A percentile compares a stretch with the other conserved stretches of the same genome.
These are phyloP conservation scores for Beauveria pseudobassiana DNA, from an alignment of 2,329 filamentous ascomycete genomes.

Conservation along the genomic window DNA sequence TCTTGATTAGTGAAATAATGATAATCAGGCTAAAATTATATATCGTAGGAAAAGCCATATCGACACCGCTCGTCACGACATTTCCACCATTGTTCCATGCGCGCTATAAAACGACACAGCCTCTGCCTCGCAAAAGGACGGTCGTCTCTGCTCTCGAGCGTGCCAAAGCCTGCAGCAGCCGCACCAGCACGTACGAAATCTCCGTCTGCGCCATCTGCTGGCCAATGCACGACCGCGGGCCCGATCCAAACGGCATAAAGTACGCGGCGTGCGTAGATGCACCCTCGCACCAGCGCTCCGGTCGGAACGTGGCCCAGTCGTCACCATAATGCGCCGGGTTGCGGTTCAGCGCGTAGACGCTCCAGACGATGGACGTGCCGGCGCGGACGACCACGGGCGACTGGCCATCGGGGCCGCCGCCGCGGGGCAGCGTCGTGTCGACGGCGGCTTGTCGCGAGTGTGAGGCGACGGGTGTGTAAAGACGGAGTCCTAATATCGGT, in stretches of 20 bases:
- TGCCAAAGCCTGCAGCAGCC: neutral
- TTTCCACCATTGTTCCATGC: neutral
- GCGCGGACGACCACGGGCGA: constrained; percentile 42
- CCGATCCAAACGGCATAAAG: constrained; percentile 10
- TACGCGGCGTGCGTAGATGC: neutral
- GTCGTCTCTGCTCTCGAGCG: neutral
- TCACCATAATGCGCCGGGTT: constrained; percentile 4
- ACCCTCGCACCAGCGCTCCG: constrained; percentile 3
- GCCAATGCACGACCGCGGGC: constrained; percentile 9
- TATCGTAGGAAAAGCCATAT: too few species aligned
- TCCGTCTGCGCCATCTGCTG: constrained; percentile 9
- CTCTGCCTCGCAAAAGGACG: constrained; percentile 6
- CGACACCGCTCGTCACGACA: neutral
- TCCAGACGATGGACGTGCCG: constrained; percentile 31
- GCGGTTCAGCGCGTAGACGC: constrained; percentile 9
- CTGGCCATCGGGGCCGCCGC: constrained; percentile 41
- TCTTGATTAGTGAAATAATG: too few species aligned
- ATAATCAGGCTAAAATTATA: too few species aligned
- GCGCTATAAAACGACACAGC: constrained; percentile 7
- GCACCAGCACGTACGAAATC: constrained; percentile 6
- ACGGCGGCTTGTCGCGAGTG: constrained; percentile 31
- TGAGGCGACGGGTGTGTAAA: constrained; percentile 8
- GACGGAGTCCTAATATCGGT: neutral
- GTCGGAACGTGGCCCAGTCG: constrained; percentile 7
- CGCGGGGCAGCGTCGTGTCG: constrained; percentile 43